Evolutionary conservation across 306 rosid genomes (phyloP).

Genomic region (Malus asiatica): DNA sequence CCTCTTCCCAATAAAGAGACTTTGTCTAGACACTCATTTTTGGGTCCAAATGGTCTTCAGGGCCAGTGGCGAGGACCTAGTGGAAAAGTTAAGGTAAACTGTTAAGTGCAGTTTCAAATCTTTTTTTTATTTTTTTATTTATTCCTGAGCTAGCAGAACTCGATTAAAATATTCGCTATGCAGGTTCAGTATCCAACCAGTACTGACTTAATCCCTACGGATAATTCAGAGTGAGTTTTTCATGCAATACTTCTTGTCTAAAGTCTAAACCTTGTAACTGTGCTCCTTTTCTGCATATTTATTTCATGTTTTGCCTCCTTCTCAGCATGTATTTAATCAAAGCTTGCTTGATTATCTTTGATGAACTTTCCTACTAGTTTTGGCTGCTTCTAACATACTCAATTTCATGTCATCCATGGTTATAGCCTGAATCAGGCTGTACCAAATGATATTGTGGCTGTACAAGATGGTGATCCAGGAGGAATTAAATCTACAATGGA

Average conservation of each 20-base stretch:
- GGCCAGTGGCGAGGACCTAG: conserved; percentile 91
- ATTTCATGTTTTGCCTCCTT: conserved; percentile 6
- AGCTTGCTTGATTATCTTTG: conserved; percentile 3
- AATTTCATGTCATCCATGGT: conserved; percentile 23
- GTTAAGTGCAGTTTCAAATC: background rate
- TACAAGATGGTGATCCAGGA: conserved; percentile 50
- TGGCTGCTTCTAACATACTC: conserved; percentile 26
- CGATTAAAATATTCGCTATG: background rate
- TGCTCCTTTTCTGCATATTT: conserved; percentile 8
- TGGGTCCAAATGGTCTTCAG: conserved; percentile 90
- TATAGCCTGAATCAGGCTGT: conserved; percentile 64
- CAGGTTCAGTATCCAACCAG: conserved; percentile 92
- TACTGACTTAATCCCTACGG: conserved; percentile 38
- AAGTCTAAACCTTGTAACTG: conserved; percentile 2
- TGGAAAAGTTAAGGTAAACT: conserved; percentile 57
- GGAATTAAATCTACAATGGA: conserved; percentile 60
- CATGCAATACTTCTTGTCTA: conserved; percentile 7
- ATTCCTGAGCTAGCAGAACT: conserved; percentile 6
- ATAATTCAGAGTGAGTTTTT: conserved; percentile 51
- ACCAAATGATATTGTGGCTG: conserved; percentile 57
- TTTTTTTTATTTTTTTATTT: background rate
- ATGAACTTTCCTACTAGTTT: conserved; percentile 11
- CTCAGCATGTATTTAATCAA: conserved; percentile 3
- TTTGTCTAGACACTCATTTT: conserved; percentile 86
- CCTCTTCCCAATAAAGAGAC: conserved; percentile 83